These are phyloP conservation scores for Trichoderma aggressivum DNA, from an alignment of 2,329 filamentous ascomycete species.

Conservation along the genomic window DNA sequence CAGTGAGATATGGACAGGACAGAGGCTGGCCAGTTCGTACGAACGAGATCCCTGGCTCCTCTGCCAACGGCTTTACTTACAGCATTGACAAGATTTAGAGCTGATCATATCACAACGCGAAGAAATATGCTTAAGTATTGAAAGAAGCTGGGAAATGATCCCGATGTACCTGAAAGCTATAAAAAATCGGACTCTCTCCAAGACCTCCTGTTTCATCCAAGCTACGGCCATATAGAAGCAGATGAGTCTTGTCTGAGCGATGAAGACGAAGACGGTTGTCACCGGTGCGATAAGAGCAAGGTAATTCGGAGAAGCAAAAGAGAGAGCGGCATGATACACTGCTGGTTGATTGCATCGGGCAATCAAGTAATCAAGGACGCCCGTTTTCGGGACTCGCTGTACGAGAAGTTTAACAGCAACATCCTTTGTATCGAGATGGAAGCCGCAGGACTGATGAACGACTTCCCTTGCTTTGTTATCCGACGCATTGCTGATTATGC, in stretches of 20 bases:
- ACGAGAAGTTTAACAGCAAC: slow-evolving; percentile 7
- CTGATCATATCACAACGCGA: not conserved
- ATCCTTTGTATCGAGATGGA: slow-evolving; percentile 33
- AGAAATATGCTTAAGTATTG: not conserved
- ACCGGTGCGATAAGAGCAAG: not conserved
- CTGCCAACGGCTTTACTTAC: not conserved
- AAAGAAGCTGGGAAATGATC: not conserved
- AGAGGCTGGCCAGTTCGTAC: not conserved
- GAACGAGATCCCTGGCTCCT: not conserved
- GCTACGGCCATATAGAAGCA: not conserved
- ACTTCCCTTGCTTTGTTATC: slow-evolving; percentile 35
- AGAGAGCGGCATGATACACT: slow-evolving; percentile 19
- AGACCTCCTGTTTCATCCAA: not conserved
- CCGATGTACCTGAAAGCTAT: not conserved
- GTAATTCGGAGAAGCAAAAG: not conserved
- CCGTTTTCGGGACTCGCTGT: slow-evolving; percentile 29
- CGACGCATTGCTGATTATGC: slow-evolving; percentile 41
- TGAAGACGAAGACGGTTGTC: not conserved
- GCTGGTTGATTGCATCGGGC: slow-evolving; percentile 29
- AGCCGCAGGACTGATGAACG: slow-evolving; percentile 28
- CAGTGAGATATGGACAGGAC: not conserved
- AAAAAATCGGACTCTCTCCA: not conserved
- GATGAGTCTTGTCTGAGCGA: not conserved
- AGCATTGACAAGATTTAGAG: not conserved
- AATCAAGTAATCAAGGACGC: slow-evolving; percentile 38